Evolutionary conservation across 169 alveolate genomes (phyloP), one percentile per base, ranked within the genome.

Genomic region (Gregarina niphandrodes): DNA sequence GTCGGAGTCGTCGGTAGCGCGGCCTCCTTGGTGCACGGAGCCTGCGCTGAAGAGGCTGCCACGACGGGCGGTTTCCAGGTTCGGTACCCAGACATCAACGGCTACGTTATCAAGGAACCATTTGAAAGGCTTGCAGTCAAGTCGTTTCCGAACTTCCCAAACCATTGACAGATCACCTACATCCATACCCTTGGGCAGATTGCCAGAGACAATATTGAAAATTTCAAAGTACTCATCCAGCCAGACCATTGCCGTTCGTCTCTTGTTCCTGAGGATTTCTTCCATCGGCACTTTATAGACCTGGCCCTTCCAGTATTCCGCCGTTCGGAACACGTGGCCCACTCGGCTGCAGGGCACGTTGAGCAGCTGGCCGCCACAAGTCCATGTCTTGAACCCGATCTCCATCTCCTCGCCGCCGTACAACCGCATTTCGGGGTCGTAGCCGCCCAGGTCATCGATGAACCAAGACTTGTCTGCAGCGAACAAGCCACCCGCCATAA

Each of bases 331-430:
- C 21, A 57, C 38, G 16, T 57, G 68, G 23, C 41, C 56, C 2
- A 57, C 68, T 38, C 49, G 26, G 39, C 59, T 40, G 48, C 68
- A 57, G 21, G 61, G 57, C 11, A 41, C 9, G 23, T 52, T 28
- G 24, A 50, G 56, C 23, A 57, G 52, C 13, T 21, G 9, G 0
- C 68, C 68, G 3, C 68, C 68, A 34, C 68, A 57, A 49, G 51
- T 45, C 68, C 68, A 57, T 0, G 37, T 37, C 41, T 57, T 57
- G 17, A 57, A 39, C 30, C 59, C 43, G 11, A 57, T 28, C 47
- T 57, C 68, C 20, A 57, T 46, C 30, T 57, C 57, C 37, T 57
- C 68, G 1, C 63, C 68, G 1, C 59, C 68, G 59, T 57, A 57
- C 28, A 50, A 45, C 13, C 21, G 52, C 37, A 57, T 30, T 21